phyloP scores from a whole-genome alignment of 441 rosid genomes.

The Croton laevigatus region DNA sequence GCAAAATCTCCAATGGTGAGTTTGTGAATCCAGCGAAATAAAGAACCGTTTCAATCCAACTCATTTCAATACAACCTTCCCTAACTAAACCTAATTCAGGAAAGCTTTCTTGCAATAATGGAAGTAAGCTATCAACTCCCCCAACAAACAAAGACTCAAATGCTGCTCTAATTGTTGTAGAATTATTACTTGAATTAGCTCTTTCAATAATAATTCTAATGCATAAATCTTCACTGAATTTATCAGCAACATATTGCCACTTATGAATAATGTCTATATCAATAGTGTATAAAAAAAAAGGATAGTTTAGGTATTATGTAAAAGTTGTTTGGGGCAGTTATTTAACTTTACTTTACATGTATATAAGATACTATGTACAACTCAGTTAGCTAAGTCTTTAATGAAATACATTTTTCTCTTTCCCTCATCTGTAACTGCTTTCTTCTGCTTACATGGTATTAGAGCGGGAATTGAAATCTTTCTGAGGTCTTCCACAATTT shows the following conservation, averaged over 20 bases:
- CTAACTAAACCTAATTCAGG: conserved; percentile 48
- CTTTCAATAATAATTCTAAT: conserved; percentile 37
- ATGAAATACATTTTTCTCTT: too few relatives aligned
- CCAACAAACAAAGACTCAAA: conserved; percentile 48
- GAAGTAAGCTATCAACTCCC: conserved; percentile 25
- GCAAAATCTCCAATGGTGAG: conserved; percentile 35
- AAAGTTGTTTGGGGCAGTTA: too few relatives aligned
- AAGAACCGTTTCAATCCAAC: conserved; percentile 48
- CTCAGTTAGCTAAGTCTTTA: too few relatives aligned
- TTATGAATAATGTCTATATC: conserved; percentile 34
- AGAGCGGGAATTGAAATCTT: too few relatives aligned
- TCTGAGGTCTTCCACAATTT: too few relatives aligned
- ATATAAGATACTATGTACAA: too few relatives aligned
- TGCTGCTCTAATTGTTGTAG: conserved; percentile 12
- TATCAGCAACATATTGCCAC: conserved; percentile 49
- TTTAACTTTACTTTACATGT: too few relatives aligned
- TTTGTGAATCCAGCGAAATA: conserved; percentile 36
- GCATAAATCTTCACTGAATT: conserved; percentile 39
- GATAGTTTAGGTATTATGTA: too few relatives aligned
- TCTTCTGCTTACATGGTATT: too few relatives aligned
- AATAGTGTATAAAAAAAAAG: too few relatives aligned
- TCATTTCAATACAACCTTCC: conserved; percentile 41
- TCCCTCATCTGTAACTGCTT: too few relatives aligned
- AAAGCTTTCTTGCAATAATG: conserved; percentile 37
- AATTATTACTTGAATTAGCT: conserved; percentile 13